These are phyloP conservation scores for Cystoderma amianthinum DNA, from an alignment of 768 basidiomycete species.

Conservation along the genomic window DNA sequence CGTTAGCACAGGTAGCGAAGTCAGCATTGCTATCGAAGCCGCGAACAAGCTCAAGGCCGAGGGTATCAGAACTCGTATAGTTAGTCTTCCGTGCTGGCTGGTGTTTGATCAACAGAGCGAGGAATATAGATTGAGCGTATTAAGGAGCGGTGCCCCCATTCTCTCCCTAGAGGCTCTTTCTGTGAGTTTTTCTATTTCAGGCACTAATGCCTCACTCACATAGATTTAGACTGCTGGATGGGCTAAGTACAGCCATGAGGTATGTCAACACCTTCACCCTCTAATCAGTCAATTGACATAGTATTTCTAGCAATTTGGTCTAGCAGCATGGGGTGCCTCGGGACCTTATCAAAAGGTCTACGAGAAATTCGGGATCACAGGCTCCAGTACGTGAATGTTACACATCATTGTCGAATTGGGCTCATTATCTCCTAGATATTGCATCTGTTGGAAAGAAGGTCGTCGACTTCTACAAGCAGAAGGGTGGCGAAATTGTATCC, in stretches of 20 bases:
- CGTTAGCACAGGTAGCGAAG: conserved; percentile 87
- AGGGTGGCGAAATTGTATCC: conserved; percentile 63
- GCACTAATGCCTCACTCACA: conserved; percentile 2
- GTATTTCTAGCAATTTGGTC: conserved; percentile 54
- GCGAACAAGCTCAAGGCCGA: conserved; percentile 70
- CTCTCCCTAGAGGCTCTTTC: conserved; percentile 82
- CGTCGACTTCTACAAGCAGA: conserved; percentile 79
- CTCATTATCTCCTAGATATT: conserved; percentile 43
- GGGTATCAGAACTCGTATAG: conserved; percentile 77
- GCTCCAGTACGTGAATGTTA: conserved; percentile 39
- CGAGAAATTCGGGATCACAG: conserved; percentile 84
- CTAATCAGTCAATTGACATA: conserved; percentile 5
- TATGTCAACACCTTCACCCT: conserved; percentile 9
- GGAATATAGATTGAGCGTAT: conserved; percentile 76
- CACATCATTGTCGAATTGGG: background rate
- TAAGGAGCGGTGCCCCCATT: conserved; percentile 86
- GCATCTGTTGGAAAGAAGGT: conserved; percentile 82
- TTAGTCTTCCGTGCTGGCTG: conserved; percentile 87
- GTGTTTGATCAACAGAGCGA: conserved; percentile 78
- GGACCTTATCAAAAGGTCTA: conserved; percentile 90
- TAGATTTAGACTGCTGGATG: conserved; percentile 63
- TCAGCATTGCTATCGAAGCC: conserved; percentile 81
- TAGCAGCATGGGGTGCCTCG: conserved; percentile 78
- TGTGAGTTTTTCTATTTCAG: conserved; percentile 16
- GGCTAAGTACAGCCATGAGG: conserved; percentile 87